Percentiles rank a stretch among this genome's conserved stretches.
Evolutionary conservation across 208 protist species (phyloP).

Genomic region (Phytomonas sp.): DNA sequence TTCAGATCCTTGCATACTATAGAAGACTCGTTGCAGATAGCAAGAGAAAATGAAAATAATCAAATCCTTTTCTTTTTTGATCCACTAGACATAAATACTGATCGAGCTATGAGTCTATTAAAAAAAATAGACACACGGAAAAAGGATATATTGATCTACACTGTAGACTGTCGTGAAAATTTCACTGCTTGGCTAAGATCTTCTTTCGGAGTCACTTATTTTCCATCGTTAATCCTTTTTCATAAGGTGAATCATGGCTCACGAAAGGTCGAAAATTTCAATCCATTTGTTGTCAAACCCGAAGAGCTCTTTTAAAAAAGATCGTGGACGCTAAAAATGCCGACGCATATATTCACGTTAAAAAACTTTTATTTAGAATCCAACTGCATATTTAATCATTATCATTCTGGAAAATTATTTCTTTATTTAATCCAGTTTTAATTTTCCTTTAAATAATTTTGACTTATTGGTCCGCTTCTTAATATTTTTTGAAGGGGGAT

Average conservation of each 20-base stretch:
- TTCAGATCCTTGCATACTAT: constrained; percentile 9
- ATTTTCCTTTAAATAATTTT: neutral
- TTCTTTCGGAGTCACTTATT: neutral
- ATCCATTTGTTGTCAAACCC: neutral
- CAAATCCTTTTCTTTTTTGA: constrained; percentile 27
- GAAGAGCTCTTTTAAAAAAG: neutral
- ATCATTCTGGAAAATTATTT: neutral
- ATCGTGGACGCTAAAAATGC: neutral
- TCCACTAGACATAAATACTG: constrained; percentile 21
- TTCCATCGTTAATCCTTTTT: neutral
- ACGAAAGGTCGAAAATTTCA: neutral
- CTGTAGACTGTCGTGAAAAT: neutral
- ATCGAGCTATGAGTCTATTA: neutral
- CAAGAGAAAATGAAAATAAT: constrained; percentile 10
- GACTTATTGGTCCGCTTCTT: neutral
- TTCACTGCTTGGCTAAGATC: neutral
- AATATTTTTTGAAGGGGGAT: neutral
- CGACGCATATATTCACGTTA: neutral
- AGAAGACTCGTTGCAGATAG: constrained; percentile 3
- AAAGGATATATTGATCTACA: neutral
- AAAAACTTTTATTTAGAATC: neutral
- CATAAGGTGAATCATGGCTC: neutral
- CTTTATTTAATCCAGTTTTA: neutral
- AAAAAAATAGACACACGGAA: neutral
- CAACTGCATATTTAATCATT: neutral